Evolutionary conservation across 192 early-diverging fungal species (phyloP).

Genomic region (Coemansia furcata): DNA sequence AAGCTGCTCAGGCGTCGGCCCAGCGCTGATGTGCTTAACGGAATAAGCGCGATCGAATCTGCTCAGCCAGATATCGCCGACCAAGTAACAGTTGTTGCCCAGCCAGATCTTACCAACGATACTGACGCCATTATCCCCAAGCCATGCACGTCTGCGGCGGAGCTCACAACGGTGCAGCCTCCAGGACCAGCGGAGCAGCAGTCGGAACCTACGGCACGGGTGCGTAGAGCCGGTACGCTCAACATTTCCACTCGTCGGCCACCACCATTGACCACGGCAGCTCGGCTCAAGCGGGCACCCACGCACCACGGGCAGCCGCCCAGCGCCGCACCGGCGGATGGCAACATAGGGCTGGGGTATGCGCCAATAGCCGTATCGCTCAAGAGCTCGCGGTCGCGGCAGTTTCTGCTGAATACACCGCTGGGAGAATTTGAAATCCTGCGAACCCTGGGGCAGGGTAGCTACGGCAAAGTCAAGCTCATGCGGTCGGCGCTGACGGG

Average conservation of each 20-base stretch:
- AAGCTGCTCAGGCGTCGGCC: background rate
- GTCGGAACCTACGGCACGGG: background rate
- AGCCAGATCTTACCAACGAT: background rate
- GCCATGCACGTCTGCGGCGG: background rate
- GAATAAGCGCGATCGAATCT: background rate
- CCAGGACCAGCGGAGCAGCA: background rate
- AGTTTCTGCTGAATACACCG: constrained; percentile 51
- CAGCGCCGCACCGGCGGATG: background rate
- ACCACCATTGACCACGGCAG: background rate
- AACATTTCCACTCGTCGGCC: background rate
- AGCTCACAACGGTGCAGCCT: background rate
- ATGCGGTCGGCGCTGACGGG: constrained; percentile 48
- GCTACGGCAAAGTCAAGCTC: constrained; percentile 58
- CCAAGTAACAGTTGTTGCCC: background rate
- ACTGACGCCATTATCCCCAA: background rate
- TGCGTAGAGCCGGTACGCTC: background rate
- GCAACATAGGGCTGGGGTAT: constrained; percentile 2
- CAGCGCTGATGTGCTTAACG: background rate
- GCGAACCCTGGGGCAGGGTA: constrained; percentile 49
- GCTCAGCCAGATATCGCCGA: background rate
- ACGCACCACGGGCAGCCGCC: background rate
- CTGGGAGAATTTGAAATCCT: constrained; percentile 52
- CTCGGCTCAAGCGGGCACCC: background rate
- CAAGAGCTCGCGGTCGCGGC: constrained; percentile 36
- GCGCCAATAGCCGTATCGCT: constrained; percentile 43